A percentile compares a stretch with the other conserved stretches of the same genome.
phyloP scores from a whole-genome alignment of 2,329 filamentous ascomycete species.

The Xylariaceae sp. region DNA sequence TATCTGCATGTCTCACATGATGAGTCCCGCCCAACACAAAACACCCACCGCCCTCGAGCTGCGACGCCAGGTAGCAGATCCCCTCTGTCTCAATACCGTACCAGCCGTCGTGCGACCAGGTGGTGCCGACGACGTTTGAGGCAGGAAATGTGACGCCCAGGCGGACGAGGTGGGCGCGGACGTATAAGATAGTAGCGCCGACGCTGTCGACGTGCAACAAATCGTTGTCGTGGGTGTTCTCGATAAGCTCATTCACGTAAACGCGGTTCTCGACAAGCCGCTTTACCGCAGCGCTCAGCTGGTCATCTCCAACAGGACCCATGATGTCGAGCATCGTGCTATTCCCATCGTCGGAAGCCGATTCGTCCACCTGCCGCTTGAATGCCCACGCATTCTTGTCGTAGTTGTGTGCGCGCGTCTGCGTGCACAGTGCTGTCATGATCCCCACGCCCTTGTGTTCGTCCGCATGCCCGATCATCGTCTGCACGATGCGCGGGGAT shows the following conservation, averaged over 20 bases:
- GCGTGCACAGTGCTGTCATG: slow-evolving; percentile 44
- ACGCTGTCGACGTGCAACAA: slow-evolving; percentile 46
- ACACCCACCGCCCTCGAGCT: slow-evolving; percentile 38
- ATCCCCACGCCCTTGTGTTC: slow-evolving; percentile 38
- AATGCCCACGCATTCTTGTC: slow-evolving; percentile 47
- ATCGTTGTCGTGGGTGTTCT: slow-evolving; percentile 39
- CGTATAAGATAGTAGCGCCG: slow-evolving; percentile 46
- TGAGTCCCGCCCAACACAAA: slow-evolving; percentile 41
- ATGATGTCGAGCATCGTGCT: slow-evolving; percentile 24
- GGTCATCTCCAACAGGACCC: slow-evolving; percentile 32
- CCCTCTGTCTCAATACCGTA: slow-evolving; percentile 48
- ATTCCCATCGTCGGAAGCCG: neutral
- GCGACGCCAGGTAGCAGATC: slow-evolving; percentile 43
- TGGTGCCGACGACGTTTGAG: slow-evolving; percentile 44
- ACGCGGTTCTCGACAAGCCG: slow-evolving; percentile 33
- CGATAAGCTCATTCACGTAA: slow-evolving; percentile 36
- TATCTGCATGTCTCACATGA: slow-evolving; percentile 40
- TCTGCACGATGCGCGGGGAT: slow-evolving; percentile 41
- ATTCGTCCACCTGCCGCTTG: slow-evolving; percentile 10
- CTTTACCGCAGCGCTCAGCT: slow-evolving; percentile 24
- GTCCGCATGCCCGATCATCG: slow-evolving; percentile 41
- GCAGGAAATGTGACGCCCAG: slow-evolving; percentile 45
- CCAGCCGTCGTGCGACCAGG: slow-evolving; percentile 44
- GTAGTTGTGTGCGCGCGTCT: slow-evolving; percentile 43
- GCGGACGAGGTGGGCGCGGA: slow-evolving; percentile 42